Percentiles rank a stretch among this genome's conserved stretches.
Conservation (phyloP, 305 asterid species). For the Caryopteris hybrid region DNA sequence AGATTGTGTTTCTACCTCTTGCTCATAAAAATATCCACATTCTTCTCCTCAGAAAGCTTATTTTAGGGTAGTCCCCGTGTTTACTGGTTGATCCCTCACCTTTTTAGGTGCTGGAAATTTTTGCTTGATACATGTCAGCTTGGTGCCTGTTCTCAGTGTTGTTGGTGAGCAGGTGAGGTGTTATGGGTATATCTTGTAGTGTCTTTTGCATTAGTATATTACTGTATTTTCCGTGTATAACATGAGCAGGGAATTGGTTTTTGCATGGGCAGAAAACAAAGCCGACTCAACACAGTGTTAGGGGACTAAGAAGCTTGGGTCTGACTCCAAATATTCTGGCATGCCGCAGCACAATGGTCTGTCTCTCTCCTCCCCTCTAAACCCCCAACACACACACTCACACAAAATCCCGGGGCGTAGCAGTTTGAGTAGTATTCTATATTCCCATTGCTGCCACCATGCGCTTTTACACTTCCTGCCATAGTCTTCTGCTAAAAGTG, state of each 20-base stretch:
- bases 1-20: conserved; percentile 5
- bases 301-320: conserved; percentile 88
- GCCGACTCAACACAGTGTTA: conserved; percentile 93
- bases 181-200: not conserved
- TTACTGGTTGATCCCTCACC: conserved; percentile 13
- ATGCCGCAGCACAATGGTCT: conserved; percentile 86
- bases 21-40: not conserved
- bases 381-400: too few species aligned
- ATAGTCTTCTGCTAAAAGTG: conserved; percentile 15
- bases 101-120: conserved; percentile 79
- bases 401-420: not conserved
- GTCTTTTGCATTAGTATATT: not conserved
- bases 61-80: not conserved
- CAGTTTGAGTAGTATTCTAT: too few species aligned
- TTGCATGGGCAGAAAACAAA: conserved; percentile 76
- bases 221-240: conserved; percentile 7
- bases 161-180: conserved; percentile 87
- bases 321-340: conserved; percentile 82
- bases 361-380: conserved; percentile 22
- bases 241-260: conserved; percentile 5
- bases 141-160: conserved; percentile 76
- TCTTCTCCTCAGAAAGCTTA: not conserved
- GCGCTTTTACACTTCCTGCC: not conserved
- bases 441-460: too few species aligned
- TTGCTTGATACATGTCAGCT: conserved; percentile 89